phyloP scores from a whole-genome alignment of 805 yeast species.

The Ogataea henricii region DNA sequence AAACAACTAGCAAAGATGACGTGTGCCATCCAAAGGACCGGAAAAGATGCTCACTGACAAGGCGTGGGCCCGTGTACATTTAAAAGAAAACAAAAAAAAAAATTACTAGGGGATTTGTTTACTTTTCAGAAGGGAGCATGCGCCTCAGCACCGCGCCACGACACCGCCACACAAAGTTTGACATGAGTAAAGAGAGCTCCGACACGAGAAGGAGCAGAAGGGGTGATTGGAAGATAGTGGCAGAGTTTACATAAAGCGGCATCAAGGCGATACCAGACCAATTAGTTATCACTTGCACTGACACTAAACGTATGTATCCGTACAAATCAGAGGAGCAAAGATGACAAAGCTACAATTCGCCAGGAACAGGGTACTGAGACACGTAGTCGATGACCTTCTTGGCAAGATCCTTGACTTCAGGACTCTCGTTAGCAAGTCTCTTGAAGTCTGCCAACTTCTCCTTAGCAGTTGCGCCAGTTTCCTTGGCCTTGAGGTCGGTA shows the following conservation, averaged over 20 bases:
- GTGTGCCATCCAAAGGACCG: neutral
- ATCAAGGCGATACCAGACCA: no score
- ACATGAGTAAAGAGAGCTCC: no score
- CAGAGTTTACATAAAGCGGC: no score
- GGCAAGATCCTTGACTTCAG: constrained; percentile 60
- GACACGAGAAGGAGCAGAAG: no score
- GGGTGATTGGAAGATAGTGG: no score
- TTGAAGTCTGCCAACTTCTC: constrained; percentile 70
- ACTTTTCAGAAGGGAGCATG: neutral
- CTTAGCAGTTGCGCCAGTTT: constrained; percentile 59
- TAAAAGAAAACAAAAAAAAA: neutral
- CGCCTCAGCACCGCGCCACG: neutral
- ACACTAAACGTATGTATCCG: neutral
- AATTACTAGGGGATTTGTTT: neutral
- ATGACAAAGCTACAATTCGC: constrained; percentile 48
- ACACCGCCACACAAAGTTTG: neutral
- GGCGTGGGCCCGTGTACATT: neutral
- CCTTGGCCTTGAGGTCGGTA: constrained; percentile 56
- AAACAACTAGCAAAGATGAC: constrained; percentile 4
- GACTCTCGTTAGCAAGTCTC: constrained; percentile 62
- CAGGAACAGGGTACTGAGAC: constrained; percentile 82
- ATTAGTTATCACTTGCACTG: no score
- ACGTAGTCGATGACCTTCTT: constrained; percentile 74
- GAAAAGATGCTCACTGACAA: neutral
- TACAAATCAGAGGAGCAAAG: no score